A percentile compares a stretch with the other conserved stretches of the same genome.
Conservation (phyloP, 108 stramenopile genomes). For the Nannochloropsis granulata region DNA sequence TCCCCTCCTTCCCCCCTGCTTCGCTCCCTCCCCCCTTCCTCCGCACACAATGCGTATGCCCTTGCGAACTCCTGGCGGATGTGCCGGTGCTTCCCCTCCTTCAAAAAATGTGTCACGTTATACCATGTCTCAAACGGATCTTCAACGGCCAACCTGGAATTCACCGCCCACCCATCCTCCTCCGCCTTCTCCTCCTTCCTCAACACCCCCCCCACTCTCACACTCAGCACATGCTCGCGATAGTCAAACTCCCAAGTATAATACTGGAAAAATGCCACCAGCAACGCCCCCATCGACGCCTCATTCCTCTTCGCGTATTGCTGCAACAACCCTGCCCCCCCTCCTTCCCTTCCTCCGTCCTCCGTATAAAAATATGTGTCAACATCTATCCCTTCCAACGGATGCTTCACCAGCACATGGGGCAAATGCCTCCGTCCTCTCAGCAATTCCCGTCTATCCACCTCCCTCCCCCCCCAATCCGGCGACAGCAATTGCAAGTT, state of each 20-base stretch:
- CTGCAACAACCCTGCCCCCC: background rate
- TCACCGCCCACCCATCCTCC: slow-evolving; percentile 73
- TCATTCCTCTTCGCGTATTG: background rate
- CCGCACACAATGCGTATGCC: slow-evolving; percentile 14
- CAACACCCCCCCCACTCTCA: slow-evolving; percentile 48
- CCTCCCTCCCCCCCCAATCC: slow-evolving; percentile 1
- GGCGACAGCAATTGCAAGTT: slow-evolving; percentile 80
- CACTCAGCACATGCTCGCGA: slow-evolving; percentile 56
- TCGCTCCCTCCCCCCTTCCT: background rate
- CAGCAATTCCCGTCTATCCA: background rate
- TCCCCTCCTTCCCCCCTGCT: background rate
- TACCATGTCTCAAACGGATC: slow-evolving; percentile 99
- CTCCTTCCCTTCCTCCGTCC: slow-evolving; percentile 2
- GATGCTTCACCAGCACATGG: slow-evolving; percentile 45
- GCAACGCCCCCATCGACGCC: slow-evolving; percentile 49
- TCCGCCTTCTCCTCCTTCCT: slow-evolving; percentile 80
- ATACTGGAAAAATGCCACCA: slow-evolving; percentile 79
- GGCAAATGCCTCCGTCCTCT: background rate
- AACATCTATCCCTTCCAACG: slow-evolving; percentile 47
- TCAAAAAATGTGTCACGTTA: slow-evolving; percentile 97
- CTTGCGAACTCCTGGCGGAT: slow-evolving; percentile 20
- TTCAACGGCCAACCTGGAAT: slow-evolving; percentile 79
- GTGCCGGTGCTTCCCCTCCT: slow-evolving; percentile 26
- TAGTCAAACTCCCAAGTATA: slow-evolving; percentile 79
- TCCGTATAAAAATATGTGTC: slow-evolving; percentile 57